phyloP scores from a whole-genome alignment of 1,284 basidiomycete species.

The Amylostereum areolatum region DNA sequence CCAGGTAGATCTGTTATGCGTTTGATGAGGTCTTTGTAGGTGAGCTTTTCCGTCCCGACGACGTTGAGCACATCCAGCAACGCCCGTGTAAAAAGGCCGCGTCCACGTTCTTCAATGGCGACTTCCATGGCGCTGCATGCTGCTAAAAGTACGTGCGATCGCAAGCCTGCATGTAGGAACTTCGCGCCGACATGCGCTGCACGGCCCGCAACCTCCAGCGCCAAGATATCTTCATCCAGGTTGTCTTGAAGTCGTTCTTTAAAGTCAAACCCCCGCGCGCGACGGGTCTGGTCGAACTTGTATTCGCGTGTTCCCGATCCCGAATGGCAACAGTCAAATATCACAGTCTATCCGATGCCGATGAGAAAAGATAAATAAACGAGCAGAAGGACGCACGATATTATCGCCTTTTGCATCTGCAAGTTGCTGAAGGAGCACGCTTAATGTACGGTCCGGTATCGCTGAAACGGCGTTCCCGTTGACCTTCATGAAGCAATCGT shows the following conservation, averaged over 20 bases:
- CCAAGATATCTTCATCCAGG: background rate
- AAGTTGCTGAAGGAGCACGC: slow-evolving; percentile 14
- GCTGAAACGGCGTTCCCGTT: slow-evolving; percentile 6
- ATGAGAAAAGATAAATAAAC: background rate
- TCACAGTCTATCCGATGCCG: slow-evolving; percentile 17
- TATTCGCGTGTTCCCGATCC: slow-evolving; percentile 21
- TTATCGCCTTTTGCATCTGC: slow-evolving; percentile 22
- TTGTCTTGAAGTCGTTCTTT: background rate
- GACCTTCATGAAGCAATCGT: slow-evolving; percentile 12
- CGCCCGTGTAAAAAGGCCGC: slow-evolving; percentile 13
- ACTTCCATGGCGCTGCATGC: slow-evolving; percentile 13
- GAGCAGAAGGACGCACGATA: slow-evolving; percentile 17
- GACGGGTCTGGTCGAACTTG: background rate
- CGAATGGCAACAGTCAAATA: slow-evolving; percentile 25
- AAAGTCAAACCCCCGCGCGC: slow-evolving; percentile 7
- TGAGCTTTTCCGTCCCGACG: slow-evolving; percentile 7
- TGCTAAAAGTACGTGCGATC: slow-evolving; percentile 17
- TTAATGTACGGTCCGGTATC: slow-evolving; percentile 19
- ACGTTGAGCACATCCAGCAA: slow-evolving; percentile 8
- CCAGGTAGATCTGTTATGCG: slow-evolving; percentile 6
- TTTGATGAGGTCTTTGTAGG: slow-evolving; percentile 12
- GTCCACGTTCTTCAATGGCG: slow-evolving; percentile 9
- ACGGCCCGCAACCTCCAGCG: background rate
- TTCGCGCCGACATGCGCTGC: slow-evolving; percentile 1
- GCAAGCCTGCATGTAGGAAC: slow-evolving; percentile 2